phyloP scores from a whole-genome alignment of 768 basidiomycete species.

The Mycena floridula region DNA sequence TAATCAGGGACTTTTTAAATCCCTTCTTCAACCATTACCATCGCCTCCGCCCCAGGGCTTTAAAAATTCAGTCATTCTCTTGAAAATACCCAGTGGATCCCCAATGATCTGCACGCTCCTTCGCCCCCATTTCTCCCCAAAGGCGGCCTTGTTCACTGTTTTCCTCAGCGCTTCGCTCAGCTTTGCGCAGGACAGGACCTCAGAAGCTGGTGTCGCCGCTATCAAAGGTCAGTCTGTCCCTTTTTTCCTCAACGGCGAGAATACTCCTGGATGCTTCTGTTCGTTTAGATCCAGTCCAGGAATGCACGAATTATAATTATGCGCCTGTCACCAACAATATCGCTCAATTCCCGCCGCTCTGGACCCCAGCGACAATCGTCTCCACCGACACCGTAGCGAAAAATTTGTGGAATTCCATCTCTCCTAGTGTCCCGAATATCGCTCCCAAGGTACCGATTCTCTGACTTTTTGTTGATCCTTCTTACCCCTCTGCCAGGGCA shows the following conservation, averaged over 20 bases:
- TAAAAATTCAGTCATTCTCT: too few relatives aligned
- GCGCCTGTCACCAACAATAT: constrained; percentile 24
- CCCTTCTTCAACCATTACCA: too few relatives aligned
- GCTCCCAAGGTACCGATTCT: constrained; percentile 29
- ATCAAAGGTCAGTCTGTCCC: constrained; percentile 25
- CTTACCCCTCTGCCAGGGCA: constrained; percentile 14
- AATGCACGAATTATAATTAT: constrained; percentile 40
- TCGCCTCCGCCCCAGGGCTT: too few relatives aligned
- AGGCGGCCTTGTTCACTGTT: too few relatives aligned
- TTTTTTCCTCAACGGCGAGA: not conserved
- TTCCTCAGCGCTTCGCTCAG: too few relatives aligned
- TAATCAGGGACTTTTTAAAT: too few relatives aligned
- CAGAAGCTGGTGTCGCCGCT: constrained; percentile 28
- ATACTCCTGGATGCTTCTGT: constrained; percentile 4
- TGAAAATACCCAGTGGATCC: too few relatives aligned
- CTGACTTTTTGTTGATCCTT: not conserved
- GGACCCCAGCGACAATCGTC: constrained; percentile 39
- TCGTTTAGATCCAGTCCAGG: constrained; percentile 23
- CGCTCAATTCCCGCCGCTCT: constrained; percentile 36
- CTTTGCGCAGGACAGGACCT: constrained; percentile 21
- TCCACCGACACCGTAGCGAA: constrained; percentile 35
- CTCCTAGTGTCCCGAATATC: constrained; percentile 40
- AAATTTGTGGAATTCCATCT: constrained; percentile 37
- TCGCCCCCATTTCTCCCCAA: too few relatives aligned
- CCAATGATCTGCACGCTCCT: too few relatives aligned